Evolutionary conservation across 805 yeast species (phyloP), one percentile per base, ranked within the genome.

Genomic region (Starmerella apis): DNA sequence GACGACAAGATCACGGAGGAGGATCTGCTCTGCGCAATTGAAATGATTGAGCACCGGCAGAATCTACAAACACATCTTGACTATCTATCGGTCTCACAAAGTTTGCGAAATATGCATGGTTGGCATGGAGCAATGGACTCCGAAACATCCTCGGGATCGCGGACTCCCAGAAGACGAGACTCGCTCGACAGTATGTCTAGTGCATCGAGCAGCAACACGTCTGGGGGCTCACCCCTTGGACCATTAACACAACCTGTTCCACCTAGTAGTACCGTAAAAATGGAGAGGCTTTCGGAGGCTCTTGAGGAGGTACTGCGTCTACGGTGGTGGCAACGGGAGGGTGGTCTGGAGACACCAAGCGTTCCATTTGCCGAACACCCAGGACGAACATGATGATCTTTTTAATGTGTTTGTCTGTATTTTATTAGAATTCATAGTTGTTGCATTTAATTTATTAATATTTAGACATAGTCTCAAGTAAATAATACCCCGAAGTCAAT

Each of bases 1-100:
- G 58, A 59, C 11, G 60, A 62, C 27, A 54, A 58, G 3, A 61
- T 67, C 45, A 65, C 70, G 25, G 69, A 65, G 45, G 68, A 62
- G 37, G 71, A 68, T 31, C 54, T 69, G 16, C 58, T 52, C 13
- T 52, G 57, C 19, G 72, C 72, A 6, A 63, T 69, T 47, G 69
- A 65, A 50, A 52, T 48, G 16, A 60, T 65, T 52, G 56, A 48
- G 55, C 63, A 43, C 28, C 39, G 43, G 14, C 28, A 45, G 19
- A 33, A 35, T 32, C 46, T 43, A 8, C 28, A 27, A 6, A n/a
- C 39, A 18, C 45, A 18, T 6, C 35, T 54, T 13, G 51, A 52
- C 43, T 48, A 44, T 51, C n/a, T 38, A n/a, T 25, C 50, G 7
- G 51, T 53, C n/a, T 37, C 45, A 52, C 51, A 33, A 41, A 39